Conservation (phyloP, 805 yeast genomes). For the Ogataea pignaliae region DNA sequence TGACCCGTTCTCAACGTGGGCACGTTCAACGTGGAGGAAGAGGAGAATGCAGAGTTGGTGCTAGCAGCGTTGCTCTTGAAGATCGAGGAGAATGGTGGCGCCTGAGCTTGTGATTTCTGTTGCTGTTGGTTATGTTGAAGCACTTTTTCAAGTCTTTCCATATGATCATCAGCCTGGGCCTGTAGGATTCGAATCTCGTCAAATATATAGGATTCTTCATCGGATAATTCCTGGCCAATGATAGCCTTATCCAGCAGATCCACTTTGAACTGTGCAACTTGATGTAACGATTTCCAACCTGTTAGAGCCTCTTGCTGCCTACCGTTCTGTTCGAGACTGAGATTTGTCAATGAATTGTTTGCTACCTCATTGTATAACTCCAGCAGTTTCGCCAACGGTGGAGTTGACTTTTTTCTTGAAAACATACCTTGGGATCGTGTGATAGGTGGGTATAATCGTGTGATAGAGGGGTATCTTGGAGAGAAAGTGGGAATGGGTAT, state of each 20-base stretch:
- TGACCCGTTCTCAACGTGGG: slow-evolving; percentile 28
- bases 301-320: slow-evolving; percentile 52
- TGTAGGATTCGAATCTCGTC: slow-evolving; percentile 35
- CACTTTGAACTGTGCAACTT: slow-evolving; percentile 51
- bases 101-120: slow-evolving; percentile 3
- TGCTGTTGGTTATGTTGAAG: slow-evolving; percentile 10
- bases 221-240: slow-evolving; percentile 31
- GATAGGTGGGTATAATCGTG: not conserved
- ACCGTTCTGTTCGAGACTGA: slow-evolving; percentile 53
- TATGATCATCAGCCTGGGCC: slow-evolving; percentile 34
- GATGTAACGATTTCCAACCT: slow-evolving; percentile 74
- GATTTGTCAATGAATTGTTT: slow-evolving; percentile 50
- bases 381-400: slow-evolving; percentile 56
- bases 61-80: not conserved
- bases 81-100: slow-evolving; percentile 1
- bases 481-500: too few relatives aligned
- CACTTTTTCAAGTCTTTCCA: slow-evolving; percentile 31
- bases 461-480: too few relatives aligned
- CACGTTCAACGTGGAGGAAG: slow-evolving; percentile 10
- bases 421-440: slow-evolving; percentile 30
- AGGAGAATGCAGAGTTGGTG: slow-evolving; percentile 13
- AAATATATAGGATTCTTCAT: slow-evolving; percentile 42
- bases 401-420: slow-evolving; percentile 54
- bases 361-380: slow-evolving; percentile 61
- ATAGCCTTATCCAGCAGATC: slow-evolving; percentile 46